phyloP scores from a whole-genome alignment of 2,329 filamentous ascomycete species.

The Pseudogymnoascus sp. region DNA sequence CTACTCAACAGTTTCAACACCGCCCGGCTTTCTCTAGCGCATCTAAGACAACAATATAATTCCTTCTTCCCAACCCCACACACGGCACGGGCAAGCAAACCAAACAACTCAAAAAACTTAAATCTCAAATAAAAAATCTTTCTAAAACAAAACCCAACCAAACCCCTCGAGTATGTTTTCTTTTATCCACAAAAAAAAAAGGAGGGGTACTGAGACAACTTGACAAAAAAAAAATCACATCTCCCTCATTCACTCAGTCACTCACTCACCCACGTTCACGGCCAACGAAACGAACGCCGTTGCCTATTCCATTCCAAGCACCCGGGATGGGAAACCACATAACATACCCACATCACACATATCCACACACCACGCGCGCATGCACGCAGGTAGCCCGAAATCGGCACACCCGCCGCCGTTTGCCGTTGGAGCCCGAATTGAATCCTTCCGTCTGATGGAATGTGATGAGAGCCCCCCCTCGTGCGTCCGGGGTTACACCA shows the following conservation, averaged over 20 bases:
- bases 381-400: neutral
- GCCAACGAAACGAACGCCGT: too few relatives aligned
- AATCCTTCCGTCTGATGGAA: neutral
- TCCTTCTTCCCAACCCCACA: neutral
- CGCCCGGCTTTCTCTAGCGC: neutral
- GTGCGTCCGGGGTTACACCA: neutral
- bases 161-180: too few relatives aligned
- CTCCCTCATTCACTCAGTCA: too few relatives aligned
- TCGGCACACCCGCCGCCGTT: neutral
- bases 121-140: too few relatives aligned
- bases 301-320: too few relatives aligned
- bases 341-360: too few relatives aligned
- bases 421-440: too few relatives aligned
- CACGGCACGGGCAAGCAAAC: neutral
- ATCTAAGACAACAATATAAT: neutral
- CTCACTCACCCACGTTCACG: too few relatives aligned
- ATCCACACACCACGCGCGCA: too few relatives aligned
- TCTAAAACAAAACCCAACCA: too few relatives aligned
- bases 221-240: neutral
- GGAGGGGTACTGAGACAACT: neutral
- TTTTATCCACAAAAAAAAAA: too few relatives aligned
- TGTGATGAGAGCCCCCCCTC: neutral
- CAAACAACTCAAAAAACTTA: neutral
- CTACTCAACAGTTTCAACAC: too few relatives aligned
- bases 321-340: neutral